Evolutionary conservation across 2,329 filamentous ascomycete genomes (phyloP).

Genomic region (Trichophyton simii): DNA sequence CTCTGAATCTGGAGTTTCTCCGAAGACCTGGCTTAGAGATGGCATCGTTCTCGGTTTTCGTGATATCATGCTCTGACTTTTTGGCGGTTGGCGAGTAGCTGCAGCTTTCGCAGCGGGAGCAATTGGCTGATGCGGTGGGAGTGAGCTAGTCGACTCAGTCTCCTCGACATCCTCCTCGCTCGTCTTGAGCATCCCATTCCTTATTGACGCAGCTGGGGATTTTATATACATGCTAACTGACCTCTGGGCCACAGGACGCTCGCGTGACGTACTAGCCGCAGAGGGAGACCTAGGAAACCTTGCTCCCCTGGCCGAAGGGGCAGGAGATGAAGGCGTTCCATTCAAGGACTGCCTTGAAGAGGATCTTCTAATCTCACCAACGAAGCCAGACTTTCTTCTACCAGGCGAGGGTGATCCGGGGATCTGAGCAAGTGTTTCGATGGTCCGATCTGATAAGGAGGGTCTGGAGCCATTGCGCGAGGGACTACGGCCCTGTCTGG

Average conservation of each 20-base stretch:
- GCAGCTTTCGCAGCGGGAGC: neutral
- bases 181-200: neutral
- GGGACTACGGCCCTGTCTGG: conserved; percentile 5
- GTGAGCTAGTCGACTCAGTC: neutral
- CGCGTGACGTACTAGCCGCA: neutral
- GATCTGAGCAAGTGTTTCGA: conserved; percentile 68
- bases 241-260: neutral
- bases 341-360: conserved; percentile 19
- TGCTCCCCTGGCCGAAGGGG: neutral
- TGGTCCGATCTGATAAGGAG: conserved; percentile 53
- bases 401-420: conserved; percentile 63
- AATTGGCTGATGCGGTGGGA: neutral
- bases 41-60: conserved; percentile 29
- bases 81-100: neutral
- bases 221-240: conserved; percentile 4
- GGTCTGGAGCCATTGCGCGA: conserved; percentile 15
- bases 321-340: neutral
- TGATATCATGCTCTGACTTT: neutral
- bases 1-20: conserved; percentile 30
- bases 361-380: conserved; percentile 29
- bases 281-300: neutral
- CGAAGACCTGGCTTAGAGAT: conserved; percentile 42
- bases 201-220: neutral
- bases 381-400: conserved; percentile 51
- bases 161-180: neutral